Base-by-base conservation (phyloP, 441 rosid genomes). In the Codiaeum variegatum region DNA sequence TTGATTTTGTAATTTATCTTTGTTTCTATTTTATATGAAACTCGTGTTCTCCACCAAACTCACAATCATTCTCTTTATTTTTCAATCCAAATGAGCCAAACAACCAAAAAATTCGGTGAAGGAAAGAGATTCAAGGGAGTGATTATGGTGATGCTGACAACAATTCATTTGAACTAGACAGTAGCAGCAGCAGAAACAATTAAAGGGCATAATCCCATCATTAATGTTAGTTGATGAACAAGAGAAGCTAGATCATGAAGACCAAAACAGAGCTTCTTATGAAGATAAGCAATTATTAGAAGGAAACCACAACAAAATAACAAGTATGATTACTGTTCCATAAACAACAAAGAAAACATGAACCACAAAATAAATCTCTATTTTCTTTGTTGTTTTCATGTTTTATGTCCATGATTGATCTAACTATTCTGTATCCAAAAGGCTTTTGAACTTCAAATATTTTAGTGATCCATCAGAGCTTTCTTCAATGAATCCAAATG, bases 131-230 rank as follows among this genome's bases (percentile, higher is more conserved):
- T 32, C 46, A 51, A 36, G 65, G n/a, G 46, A 67, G 76, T 36
- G 71, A 58, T 16, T 36, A 6, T 8, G 86, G 69, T 21, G 74
- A 63, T n/a, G 82, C 71, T 3, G 81, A 67, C 26, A 19, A 5
- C 2, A 62, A 51, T 29, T 73, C 61, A 11, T 32, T 42, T 32
- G 77, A 66, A 4, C 64, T 46, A 10, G 75, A 72, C 44, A 70
- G 60, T 29, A 21, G 18, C 40, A 55, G 21, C 23, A 24, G 6
- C 44, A 52, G 79, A 91, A 84, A 73, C 84, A 81, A 21, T 77
- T 90, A 52, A 88, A 84, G 59, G 91, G 93, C 2, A 83, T 91
- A 13, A 77, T 91, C 75, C 86, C 94, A 58, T 89, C 97, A 0
- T 72, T 88, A 76, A 66, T 88, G 49, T 73, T 91, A 70, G 40